Conservation (phyloP, 2,329 filamentous ascomycete species). For the Escovopsis sp. region DNA sequence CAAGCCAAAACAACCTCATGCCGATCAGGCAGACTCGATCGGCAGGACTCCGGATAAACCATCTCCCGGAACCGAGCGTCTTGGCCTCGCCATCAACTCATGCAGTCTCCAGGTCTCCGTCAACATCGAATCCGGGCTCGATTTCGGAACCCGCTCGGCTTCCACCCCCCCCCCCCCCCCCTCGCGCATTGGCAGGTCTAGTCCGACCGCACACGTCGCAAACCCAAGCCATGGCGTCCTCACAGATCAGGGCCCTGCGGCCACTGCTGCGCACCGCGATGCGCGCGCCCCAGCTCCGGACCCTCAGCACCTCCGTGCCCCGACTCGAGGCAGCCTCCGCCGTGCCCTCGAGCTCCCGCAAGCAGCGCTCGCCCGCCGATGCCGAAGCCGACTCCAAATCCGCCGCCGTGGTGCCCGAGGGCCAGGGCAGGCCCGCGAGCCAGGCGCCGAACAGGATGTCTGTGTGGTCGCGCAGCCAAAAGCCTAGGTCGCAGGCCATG, state of each 20-base stretch:
- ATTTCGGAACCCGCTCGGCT: conserved; percentile 1
- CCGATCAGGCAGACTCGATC: no score
- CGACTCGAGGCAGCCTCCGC: conserved; percentile 29
- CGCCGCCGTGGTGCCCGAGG: conserved; percentile 26
- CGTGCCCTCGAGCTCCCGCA: conserved; percentile 21
- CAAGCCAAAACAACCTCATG: no score
- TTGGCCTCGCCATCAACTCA: no score
- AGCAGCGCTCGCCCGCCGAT: conserved; percentile 10
- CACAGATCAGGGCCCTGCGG: conserved; percentile 30
- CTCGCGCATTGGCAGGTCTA: no score
- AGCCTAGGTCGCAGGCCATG: conserved; percentile 71
- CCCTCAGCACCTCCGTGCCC: conserved; percentile 33
- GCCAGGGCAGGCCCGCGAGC: conserved; percentile 32
- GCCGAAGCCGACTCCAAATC: no score
- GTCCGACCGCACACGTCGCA: conserved; percentile 6
- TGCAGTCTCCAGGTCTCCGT: no score
- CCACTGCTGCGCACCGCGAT: conserved; percentile 28
- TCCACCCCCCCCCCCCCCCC: no score
- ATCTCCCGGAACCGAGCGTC: conserved; percentile 1
- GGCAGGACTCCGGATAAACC: background rate
- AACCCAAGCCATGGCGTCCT: conserved; percentile 24
- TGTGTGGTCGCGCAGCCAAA: conserved; percentile 79
- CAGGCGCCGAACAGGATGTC: conserved; percentile 78
- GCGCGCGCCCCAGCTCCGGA: conserved; percentile 25
- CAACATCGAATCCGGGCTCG: background rate